phyloP scores from a whole-genome alignment of 2,329 filamentous ascomycete genomes.

The Fusarium bactridioides region DNA sequence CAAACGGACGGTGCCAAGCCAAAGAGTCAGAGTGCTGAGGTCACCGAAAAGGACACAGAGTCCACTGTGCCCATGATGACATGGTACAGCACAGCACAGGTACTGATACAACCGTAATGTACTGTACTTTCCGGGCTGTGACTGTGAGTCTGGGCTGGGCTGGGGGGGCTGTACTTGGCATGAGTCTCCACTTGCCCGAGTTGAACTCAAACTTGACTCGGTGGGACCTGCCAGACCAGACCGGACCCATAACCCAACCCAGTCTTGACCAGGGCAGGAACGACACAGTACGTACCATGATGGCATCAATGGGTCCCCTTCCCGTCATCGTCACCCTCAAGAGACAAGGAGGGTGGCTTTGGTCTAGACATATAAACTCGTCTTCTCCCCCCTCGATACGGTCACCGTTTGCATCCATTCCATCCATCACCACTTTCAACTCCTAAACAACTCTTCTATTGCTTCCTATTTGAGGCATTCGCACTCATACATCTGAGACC shows the following conservation, averaged over 20 bases:
- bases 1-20: constrained; percentile 7
- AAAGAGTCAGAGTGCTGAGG: constrained; percentile 12
- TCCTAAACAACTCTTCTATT: not conserved
- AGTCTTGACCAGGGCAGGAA: not conserved
- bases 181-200: constrained; percentile 13
- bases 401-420: constrained; percentile 26
- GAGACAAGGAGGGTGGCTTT: constrained; percentile 16
- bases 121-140: not conserved
- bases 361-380: constrained; percentile 35
- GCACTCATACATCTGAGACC: not conserved
- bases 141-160: not conserved
- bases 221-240: not conserved
- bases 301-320: constrained; percentile 21
- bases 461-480: not conserved
- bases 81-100: constrained; percentile 9
- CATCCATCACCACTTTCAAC: not conserved
- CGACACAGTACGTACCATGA: constrained; percentile 20
- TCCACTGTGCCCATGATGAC: constrained; percentile 17
- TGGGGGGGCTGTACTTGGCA: not conserved
- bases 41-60: constrained; percentile 12
- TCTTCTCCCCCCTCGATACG: constrained; percentile 23
- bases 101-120: not conserved
- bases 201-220: constrained; percentile 8
- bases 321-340: constrained; percentile 13
- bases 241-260: not conserved